Evolutionary conservation across 352 stramenopile genomes (phyloP), one percentile per base, ranked within the genome.

Genomic region (Pythium phragmitis): DNA sequence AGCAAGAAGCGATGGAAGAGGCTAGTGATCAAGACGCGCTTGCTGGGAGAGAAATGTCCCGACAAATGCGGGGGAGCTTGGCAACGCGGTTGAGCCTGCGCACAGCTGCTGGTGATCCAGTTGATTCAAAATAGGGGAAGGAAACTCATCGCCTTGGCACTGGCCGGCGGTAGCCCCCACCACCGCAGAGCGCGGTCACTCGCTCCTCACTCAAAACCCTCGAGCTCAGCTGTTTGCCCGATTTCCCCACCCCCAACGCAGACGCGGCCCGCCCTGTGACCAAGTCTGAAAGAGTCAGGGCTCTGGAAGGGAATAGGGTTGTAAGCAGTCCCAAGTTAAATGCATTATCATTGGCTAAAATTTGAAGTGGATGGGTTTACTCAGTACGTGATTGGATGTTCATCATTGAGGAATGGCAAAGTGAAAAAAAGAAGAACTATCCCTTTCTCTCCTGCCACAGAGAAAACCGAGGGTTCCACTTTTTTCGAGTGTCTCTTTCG

Each of bases 201-300:
- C 19, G 45, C 26, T 30, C 34, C 34, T 39, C 34, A 39, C 34
- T 39, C 34, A 9, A 39, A 39, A 7, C 19, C 55, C 26, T 30
- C 42, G 2, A 54, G 43, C 52, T 67, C 60, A 60, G 30, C 60
- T 52, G 33, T 42, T 57, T 17, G 47, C 28, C 39, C 41, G n/a
- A 34, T 39, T 45, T 53, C 61, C 61, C 61, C 45, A 42, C 50
- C 34, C 61, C 52, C 61, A 57, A 56, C 54, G 54, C 63, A 68
- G 50, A 68, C 45, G 34, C 39, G 6, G 13, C 26, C 54, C 11
- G 26, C 28, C 26, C 23, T 55, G 55, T 21, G 59, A 63, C 48
- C 57, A 60, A 39, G 56, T 47, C 34, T 30, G 37, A 69, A 28
- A 69, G 63, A 69, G 63, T 69, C 63, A 69, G 63, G 63, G 8